A percentile compares a stretch with the other conserved stretches of the same genome.
phyloP scores from a whole-genome alignment of 1,139 yeast species.

The Yamadazyma dushanensis region DNA sequence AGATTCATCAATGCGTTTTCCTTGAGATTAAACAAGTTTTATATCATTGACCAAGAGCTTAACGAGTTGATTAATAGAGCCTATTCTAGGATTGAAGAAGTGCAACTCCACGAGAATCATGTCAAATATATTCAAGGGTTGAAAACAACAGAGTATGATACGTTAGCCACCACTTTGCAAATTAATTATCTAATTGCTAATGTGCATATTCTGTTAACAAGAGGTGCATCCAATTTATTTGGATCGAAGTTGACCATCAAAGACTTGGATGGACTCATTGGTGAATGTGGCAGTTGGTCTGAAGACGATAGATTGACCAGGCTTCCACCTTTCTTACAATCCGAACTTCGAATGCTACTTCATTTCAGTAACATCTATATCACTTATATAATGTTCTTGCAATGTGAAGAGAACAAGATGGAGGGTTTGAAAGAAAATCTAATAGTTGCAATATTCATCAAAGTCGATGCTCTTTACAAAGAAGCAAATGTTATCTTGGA shows the following conservation, averaged over 20 bases:
- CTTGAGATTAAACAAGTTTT: conserved; percentile 28
- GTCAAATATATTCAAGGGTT: conserved; percentile 23
- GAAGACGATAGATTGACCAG: conserved; percentile 20
- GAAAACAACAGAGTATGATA: conserved; percentile 19
- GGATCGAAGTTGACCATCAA: conserved; percentile 25
- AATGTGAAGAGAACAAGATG: conserved; percentile 33
- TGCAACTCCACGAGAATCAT: conserved; percentile 27
- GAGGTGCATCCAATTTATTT: conserved; percentile 25
- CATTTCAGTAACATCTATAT: conserved; percentile 32
- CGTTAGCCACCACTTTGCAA: conserved; percentile 23
- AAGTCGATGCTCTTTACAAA: conserved; percentile 14
- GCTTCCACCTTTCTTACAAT: conserved; percentile 18
- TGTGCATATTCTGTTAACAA: conserved; percentile 23
- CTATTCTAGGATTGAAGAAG: conserved; percentile 26
- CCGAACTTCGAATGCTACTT: conserved; percentile 30
- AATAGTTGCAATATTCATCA: conserved; percentile 20
- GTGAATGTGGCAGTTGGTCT: conserved; percentile 29
- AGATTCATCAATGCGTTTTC: conserved; percentile 33
- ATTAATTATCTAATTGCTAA: conserved; percentile 31
- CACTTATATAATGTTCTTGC: conserved; percentile 33
- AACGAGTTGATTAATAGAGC: conserved; percentile 22
- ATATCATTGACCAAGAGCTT: conserved; percentile 22
- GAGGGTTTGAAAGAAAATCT: conserved; percentile 19
- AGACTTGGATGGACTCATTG: conserved; percentile 24
- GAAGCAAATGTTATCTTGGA: conserved; percentile 12